Conservation (phyloP, 208 protist genomes). For the Trypanosoma rangeli region DNA sequence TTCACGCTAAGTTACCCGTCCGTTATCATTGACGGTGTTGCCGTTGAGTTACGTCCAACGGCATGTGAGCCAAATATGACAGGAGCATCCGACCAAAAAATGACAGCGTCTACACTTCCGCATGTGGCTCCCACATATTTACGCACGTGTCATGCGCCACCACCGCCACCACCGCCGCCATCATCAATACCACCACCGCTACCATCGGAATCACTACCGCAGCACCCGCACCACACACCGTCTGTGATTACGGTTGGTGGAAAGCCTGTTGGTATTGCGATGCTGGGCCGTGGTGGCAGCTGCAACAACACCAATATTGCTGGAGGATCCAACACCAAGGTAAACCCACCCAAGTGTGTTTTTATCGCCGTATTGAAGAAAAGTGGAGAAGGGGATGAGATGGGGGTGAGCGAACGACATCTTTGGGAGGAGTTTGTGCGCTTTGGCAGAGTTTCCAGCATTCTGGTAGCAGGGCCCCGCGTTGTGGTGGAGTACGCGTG, state of each 20-base stretch:
- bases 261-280: constrained; percentile 3
- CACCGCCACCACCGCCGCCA: constrained; percentile 2
- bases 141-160: neutral
- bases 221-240: neutral
- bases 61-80: constrained; percentile 33
- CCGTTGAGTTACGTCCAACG: constrained; percentile 18
- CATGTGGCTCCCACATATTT: neutral
- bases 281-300: neutral
- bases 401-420: neutral
- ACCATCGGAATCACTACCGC: neutral
- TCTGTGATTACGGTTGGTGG: constrained; percentile 17
- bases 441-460: constrained; percentile 21
- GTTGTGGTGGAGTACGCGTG: constrained; percentile 23
- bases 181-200: neutral
- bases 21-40: constrained; percentile 25
- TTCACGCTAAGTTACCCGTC: constrained; percentile 1
- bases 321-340: neutral
- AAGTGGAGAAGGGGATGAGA: neutral
- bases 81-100: constrained; percentile 4
- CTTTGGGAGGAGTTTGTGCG: constrained; percentile 26
- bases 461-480: constrained; percentile 19
- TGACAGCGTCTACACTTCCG: neutral
- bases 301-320: neutral
- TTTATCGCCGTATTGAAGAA: constrained; percentile 7
- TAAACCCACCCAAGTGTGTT: constrained; percentile 7